Conservation (phyloP, 306 rosid species). For the Benincasa hispida region DNA sequence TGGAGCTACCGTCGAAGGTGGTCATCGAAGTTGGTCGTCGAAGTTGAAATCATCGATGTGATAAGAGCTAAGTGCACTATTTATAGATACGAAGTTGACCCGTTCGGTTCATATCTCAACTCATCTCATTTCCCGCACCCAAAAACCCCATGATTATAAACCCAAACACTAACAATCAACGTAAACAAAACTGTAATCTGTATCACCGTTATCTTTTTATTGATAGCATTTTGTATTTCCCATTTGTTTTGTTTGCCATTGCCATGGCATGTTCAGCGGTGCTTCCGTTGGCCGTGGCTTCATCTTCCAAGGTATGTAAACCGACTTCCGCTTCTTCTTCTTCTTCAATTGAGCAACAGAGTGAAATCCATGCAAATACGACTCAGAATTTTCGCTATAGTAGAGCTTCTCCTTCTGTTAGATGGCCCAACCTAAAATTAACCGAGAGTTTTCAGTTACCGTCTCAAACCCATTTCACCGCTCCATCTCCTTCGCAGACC, state of each 20-base stretch:
- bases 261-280: slow-evolving; percentile 3
- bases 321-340: not conserved
- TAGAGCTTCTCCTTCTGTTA: slow-evolving; percentile 83
- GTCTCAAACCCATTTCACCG: slow-evolving; percentile 25
- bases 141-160: too few relatives aligned
- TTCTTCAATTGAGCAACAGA: not conserved
- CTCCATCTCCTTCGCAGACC: slow-evolving; percentile 11
- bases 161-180: too few relatives aligned
- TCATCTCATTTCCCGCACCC: too few relatives aligned
- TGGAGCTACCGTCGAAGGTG: too few relatives aligned
- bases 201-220: not conserved
- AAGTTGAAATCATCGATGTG: too few relatives aligned
- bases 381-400: slow-evolving; percentile 41
- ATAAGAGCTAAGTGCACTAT: too few relatives aligned
- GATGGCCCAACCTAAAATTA: slow-evolving; percentile 68
- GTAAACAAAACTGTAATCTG: too few relatives aligned
- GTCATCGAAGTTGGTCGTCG: too few relatives aligned
- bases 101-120: too few relatives aligned
- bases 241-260: not conserved
- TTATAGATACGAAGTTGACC: too few relatives aligned
- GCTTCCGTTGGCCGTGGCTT: slow-evolving; percentile 5
- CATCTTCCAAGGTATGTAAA: not conserved
- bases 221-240: not conserved
- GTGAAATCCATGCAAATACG: not conserved
- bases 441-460: slow-evolving; percentile 29